Conservation (phyloP, 1,284 basidiomycete genomes). For the Microbotryum violaceum region DNA sequence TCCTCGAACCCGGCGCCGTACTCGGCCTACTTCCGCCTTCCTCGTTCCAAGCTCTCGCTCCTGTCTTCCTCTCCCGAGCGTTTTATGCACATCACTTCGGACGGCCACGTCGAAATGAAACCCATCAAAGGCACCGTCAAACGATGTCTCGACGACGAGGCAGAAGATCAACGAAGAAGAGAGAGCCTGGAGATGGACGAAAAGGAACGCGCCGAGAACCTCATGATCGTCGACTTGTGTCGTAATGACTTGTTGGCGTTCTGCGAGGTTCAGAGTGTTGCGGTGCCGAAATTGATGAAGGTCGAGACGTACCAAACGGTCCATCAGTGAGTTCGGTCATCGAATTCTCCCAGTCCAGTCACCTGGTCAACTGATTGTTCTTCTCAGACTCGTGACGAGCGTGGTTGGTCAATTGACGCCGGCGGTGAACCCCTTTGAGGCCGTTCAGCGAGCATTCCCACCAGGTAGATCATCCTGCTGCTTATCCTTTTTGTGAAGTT, state of each 20-base stretch:
- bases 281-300: constrained; percentile 75
- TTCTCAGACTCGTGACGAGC: constrained; percentile 67
- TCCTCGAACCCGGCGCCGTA: constrained; percentile 82
- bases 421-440: constrained; percentile 56
- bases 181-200: constrained; percentile 58
- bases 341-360: background rate
- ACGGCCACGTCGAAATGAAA: constrained; percentile 68
- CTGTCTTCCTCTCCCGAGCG: constrained; percentile 80
- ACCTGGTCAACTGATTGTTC: background rate
- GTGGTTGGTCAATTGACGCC: constrained; percentile 59
- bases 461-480: constrained; percentile 53
- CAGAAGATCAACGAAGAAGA: constrained; percentile 41
- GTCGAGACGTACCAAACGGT: constrained; percentile 92
- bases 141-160: constrained; percentile 5
- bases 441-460: constrained; percentile 70
- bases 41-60: constrained; percentile 59
- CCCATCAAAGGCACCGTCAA: constrained; percentile 83
- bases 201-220: constrained; percentile 93
- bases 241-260: constrained; percentile 76
- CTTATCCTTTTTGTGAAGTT: too few relatives aligned
- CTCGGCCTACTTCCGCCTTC: constrained; percentile 68
- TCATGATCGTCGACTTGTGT: constrained; percentile 98
- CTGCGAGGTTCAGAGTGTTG: constrained; percentile 62
- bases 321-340: constrained; percentile 56
- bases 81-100: constrained; percentile 74